Base-by-base conservation (phyloP, 163 green algal genomes). In the Scenedesmus sp. region DNA sequence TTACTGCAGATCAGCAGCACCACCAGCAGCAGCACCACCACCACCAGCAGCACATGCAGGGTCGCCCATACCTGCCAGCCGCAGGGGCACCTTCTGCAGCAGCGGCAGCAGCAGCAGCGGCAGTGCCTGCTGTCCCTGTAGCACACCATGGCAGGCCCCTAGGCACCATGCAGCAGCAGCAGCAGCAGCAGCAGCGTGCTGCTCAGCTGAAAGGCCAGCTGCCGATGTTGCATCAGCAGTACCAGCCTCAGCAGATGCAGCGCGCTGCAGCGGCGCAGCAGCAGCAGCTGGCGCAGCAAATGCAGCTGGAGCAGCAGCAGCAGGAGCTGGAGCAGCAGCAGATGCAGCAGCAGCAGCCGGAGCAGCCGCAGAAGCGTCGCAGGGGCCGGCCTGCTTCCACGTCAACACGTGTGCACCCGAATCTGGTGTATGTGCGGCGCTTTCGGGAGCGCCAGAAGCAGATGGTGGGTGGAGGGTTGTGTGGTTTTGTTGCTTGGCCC, bases 381-480 rank as follows among this genome's bases (percentile, higher is more conserved):
- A 52, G 86, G 10, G 86, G 86, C 6, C 54, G 86, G 67, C 86
- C 86, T n/a, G 86, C 86, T 13, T 83, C 86, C 3, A 59, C 20
- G 20, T 70, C 86, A 10, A 84, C 46, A 6, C 23, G n/a, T 1
- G 52, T 74, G 52, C 86, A 90, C 70, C 86, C 67, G 3, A 90
- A 90, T 16, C 20, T 90, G 16, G 67, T 90, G 46, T 90, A 90
- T 52, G 86, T 90, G 66, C 67, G 86, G 7, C 66, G 86, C 1
- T 84, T 84, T 54, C 46, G 86, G 86, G 86, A 90, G 66, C 86
- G 86, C 1, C 86, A 90, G 54, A 90, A 90, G 86, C 86, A 90
- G 46, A 90, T 90, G 86, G 86, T 90, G 67, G 15, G 86, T 23
- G 12, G 10, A 5, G 8, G 7, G 26, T 34, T 23, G 6, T 4